These are phyloP conservation scores for Aspergillus niger DNA, from an alignment of 2,329 filamentous ascomycete species.

Conservation along the genomic window DNA sequence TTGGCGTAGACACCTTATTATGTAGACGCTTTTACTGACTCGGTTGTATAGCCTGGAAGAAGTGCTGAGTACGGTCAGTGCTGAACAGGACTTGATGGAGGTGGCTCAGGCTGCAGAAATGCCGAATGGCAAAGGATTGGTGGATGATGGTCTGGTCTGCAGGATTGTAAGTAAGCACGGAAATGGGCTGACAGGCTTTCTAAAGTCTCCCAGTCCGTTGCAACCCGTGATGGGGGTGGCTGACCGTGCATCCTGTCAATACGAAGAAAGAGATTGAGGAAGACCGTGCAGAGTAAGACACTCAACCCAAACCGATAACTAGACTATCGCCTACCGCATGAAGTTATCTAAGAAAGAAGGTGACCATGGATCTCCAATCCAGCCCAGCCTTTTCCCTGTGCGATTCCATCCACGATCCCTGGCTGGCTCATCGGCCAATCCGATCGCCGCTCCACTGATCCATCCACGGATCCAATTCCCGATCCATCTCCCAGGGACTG, in stretches of 20 bases:
- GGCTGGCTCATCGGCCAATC: constrained; percentile 6
- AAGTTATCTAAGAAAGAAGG: background rate
- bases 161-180: background rate
- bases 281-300: background rate
- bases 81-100: background rate
- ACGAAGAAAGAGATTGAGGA: background rate
- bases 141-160: background rate
- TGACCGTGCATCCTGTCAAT: background rate
- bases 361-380: background rate
- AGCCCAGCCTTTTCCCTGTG: background rate
- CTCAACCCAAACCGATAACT: background rate
- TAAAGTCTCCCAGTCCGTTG: background rate
- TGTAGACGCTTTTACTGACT: background rate
- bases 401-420: constrained; percentile 1
- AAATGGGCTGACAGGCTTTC: background rate
- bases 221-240: background rate
- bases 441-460: constrained; percentile 8
- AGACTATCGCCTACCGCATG: background rate
- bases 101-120: background rate
- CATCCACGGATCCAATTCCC: constrained; percentile 13
- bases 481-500: constrained; percentile 11
- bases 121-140: background rate
- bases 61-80: background rate
- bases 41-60: background rate
- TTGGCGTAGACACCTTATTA: constrained; percentile 2